Evolutionary conservation across 768 basidiomycete genomes (phyloP), one percentile per base, ranked within the genome.

Genomic region (Tephrocybe sp.): DNA sequence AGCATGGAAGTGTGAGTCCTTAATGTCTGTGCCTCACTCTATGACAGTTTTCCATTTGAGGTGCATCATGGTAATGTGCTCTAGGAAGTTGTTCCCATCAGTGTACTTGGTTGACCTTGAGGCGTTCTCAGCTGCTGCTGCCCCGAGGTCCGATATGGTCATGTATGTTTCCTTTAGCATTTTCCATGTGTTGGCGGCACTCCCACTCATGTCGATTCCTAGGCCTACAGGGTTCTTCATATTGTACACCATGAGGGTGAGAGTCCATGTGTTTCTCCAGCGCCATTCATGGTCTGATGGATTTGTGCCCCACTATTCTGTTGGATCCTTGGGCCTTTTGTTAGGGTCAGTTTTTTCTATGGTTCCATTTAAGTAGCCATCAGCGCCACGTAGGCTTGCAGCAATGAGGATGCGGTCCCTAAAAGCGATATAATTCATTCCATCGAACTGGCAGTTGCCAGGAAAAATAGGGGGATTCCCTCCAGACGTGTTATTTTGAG

Each of bases 141-240:
- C 39, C 0, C 48, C 58, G 4, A 64, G 32, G 1, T 58, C 55
- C 1, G 54, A 53, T 6, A 41, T 12, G 1, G 24, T 51, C 3
- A 55, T 40, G 41, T 63, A 61, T 15, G 40, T 32, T 8, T 45
- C 28, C 17, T 23, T 48, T 3, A 65, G 57, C 2, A 55, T 49
- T 14, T 39, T 40, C 58, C 58, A 62, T 3, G 59, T 58, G n/a
- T 63, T 50, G 1, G 56, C 50, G 0, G 64, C 62, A 0, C 50
- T 57, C 0, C 63, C 61, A 33, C 54, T 52, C 5, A 53, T 51
- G n/a, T 58, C 54, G 3, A 64, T 24, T 0, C 64, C 64, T 0
- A 60, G 41, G 1, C 64, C 64, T 3, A 65, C 41, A 1, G 61
- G 53, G 26, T 65, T 59, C 21, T 62, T 63, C 41, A 56, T 51